These are phyloP conservation scores for Excoecaria cochinchinensis DNA, from an alignment of 345 rosid genomes.

Conservation along the genomic window DNA sequence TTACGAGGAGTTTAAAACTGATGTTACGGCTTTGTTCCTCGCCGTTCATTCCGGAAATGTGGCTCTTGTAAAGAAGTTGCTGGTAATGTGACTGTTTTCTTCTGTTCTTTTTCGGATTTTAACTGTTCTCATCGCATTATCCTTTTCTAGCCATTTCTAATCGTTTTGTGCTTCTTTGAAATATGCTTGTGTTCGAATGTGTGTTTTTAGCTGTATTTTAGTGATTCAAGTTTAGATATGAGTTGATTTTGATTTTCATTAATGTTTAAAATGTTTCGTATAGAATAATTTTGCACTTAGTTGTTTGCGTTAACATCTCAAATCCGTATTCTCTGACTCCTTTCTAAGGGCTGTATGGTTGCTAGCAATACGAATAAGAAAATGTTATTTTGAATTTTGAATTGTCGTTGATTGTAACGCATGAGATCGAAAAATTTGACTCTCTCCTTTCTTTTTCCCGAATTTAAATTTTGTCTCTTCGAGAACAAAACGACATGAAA, in stretches of 20 bases:
- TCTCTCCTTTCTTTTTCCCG: too few relatives aligned
- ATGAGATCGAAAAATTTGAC: background rate
- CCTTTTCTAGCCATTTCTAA: conserved; percentile 6
- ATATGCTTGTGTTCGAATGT: background rate
- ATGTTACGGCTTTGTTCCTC: conserved; percentile 87
- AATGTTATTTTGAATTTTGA: conserved; percentile 8
- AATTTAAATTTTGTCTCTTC: background rate
- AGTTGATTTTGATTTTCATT: background rate
- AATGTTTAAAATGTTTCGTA: background rate
- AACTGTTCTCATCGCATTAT: conserved; percentile 6
- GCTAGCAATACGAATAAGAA: background rate
- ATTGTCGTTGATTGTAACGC: background rate
- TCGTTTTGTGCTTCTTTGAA: background rate
- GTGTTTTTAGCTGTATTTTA: background rate
- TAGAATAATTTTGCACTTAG: background rate
- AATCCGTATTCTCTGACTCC: background rate
- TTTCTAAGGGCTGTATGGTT: background rate
- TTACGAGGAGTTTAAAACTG: conserved; percentile 85
- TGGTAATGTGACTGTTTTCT: conserved; percentile 46
- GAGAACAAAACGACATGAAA: background rate
- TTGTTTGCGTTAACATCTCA: background rate
- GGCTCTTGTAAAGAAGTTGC: conserved; percentile 68
- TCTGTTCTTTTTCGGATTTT: background rate
- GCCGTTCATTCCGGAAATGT: conserved; percentile 80
- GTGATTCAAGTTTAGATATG: background rate